phyloP scores from a whole-genome alignment of 1,284 basidiomycete genomes.

The Taiwanofungus camphoratus region DNA sequence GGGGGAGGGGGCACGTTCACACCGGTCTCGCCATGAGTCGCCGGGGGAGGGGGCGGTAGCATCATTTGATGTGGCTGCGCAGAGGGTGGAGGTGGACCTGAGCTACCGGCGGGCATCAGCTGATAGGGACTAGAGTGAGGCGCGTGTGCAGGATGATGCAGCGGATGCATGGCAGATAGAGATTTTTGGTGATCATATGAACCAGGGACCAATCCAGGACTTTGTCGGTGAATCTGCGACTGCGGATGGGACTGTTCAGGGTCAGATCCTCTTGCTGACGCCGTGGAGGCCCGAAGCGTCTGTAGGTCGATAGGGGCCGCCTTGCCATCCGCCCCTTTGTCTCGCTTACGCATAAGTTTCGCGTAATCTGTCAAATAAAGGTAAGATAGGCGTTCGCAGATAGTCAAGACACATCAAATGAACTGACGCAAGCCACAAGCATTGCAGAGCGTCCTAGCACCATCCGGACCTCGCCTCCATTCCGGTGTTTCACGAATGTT shows the following conservation, averaged over 20 bases:
- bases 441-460: slow-evolving; percentile 74
- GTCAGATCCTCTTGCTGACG: slow-evolving; percentile 41
- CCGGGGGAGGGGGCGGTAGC: slow-evolving; percentile 26
- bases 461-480: slow-evolving; percentile 76
- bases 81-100: slow-evolving; percentile 17
- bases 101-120: slow-evolving; percentile 18
- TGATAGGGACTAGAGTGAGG: slow-evolving; percentile 25
- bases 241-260: slow-evolving; percentile 16
- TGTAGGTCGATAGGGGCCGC: slow-evolving; percentile 63
- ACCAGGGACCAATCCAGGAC: slow-evolving; percentile 10
- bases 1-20: slow-evolving; percentile 39
- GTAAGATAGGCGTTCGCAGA: slow-evolving; percentile 8
- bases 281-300: slow-evolving; percentile 59
- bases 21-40: slow-evolving; percentile 18
- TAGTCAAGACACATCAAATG: slow-evolving; percentile 11
- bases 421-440: slow-evolving; percentile 76
- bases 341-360: slow-evolving; percentile 69
- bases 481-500: slow-evolving; percentile 82
- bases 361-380: slow-evolving; percentile 53
- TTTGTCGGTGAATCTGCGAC: slow-evolving; percentile 14
- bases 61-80: slow-evolving; percentile 41
- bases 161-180: slow-evolving; percentile 15
- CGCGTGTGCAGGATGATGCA: slow-evolving; percentile 17
- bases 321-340: slow-evolving; percentile 52
- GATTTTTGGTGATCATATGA: slow-evolving; percentile 19